phyloP scores from a whole-genome alignment of 2,329 filamentous ascomycete species.

The Metarhizium rileyi region DNA sequence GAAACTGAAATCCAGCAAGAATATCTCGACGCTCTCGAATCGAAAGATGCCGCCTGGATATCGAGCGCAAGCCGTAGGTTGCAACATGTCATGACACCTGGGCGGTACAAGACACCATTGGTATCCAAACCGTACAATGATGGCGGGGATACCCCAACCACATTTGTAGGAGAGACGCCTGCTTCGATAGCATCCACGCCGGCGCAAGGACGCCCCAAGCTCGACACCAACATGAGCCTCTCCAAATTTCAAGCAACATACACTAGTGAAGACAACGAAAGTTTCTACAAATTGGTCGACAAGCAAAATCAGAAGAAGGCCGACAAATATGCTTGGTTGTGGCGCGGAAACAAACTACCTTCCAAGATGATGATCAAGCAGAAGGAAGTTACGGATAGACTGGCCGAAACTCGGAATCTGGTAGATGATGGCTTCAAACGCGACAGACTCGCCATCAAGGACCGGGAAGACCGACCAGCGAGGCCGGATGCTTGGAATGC shows the following conservation, averaged over 20 bases:
- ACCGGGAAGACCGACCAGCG: constrained; percentile 62
- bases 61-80: constrained; percentile 64
- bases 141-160: constrained; percentile 48
- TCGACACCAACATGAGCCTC: constrained; percentile 72
- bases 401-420: constrained; percentile 36
- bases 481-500: constrained; percentile 68
- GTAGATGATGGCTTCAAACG: constrained; percentile 47
- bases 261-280: constrained; percentile 96
- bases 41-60: constrained; percentile 79
- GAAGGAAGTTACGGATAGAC: constrained; percentile 48
- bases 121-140: constrained; percentile 15
- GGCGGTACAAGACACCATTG: constrained; percentile 30
- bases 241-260: constrained; percentile 84
- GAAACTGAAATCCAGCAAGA: constrained; percentile 84
- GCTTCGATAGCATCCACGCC: constrained; percentile 39
- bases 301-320: constrained; percentile 77
- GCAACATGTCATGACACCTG: constrained; percentile 73
- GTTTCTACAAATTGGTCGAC: constrained; percentile 86
- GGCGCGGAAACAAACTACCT: constrained; percentile 76
- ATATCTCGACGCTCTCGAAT: constrained; percentile 84
- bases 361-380: constrained; percentile 69
- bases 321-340: constrained; percentile 83
- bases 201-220: constrained; percentile 32
- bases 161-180: constrained; percentile 67
- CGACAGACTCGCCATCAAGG: constrained; percentile 53